Conservation (phyloP, 108 stramenopile species). For the Cyclotella cryptica region DNA sequence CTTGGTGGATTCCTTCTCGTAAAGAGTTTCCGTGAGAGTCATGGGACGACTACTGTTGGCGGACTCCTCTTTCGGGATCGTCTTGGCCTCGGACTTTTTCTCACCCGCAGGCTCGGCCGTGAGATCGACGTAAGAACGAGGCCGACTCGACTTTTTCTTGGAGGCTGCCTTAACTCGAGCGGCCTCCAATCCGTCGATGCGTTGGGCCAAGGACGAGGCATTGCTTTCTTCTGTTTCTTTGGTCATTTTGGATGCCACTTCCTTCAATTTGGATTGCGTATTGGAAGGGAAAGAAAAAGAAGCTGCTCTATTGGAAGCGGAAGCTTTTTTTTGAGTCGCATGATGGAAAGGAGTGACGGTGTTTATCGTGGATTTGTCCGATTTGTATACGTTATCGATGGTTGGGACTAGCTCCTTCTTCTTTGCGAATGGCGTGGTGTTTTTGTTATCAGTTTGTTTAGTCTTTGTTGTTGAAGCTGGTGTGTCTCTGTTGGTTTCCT, state of each 20-base stretch:
- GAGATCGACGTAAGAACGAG: too few species aligned
- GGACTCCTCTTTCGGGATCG: too few species aligned
- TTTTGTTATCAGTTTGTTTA: too few species aligned
- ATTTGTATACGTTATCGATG: background rate
- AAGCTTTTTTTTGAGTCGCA: background rate
- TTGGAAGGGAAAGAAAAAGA: background rate
- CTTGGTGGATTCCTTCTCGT: background rate
- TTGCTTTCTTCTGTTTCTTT: background rate
- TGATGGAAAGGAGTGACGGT: background rate
- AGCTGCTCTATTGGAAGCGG: background rate
- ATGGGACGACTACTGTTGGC: background rate
- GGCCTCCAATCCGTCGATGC: too few species aligned
- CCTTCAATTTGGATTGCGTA: background rate
- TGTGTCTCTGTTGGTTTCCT: background rate
- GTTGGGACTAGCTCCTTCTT: background rate
- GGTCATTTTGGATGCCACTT: background rate
- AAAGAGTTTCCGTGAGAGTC: background rate
- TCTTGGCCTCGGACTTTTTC: too few species aligned
- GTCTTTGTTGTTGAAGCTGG: background rate
- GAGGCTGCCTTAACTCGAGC: background rate
- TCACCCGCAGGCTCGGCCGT: too few species aligned
- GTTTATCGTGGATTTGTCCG: background rate
- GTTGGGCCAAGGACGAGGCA: background rate
- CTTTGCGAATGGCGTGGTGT: background rate
- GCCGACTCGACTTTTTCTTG: background rate